These are phyloP conservation scores for Pistacia integerrima DNA, from an alignment of 345 rosid genomes.

Conservation along the genomic window DNA sequence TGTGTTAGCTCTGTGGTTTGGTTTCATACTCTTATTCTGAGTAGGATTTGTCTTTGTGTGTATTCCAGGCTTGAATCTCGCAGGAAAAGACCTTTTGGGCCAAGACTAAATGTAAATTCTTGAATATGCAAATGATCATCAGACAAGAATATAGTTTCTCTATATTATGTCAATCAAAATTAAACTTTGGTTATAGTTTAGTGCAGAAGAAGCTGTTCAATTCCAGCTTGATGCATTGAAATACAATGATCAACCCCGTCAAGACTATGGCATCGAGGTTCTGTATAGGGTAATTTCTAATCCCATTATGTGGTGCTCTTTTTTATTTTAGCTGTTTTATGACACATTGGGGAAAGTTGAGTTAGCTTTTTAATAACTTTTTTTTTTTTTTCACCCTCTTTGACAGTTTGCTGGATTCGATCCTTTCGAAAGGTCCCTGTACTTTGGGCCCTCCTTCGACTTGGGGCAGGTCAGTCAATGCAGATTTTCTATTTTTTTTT, in stretches of 20 bases:
- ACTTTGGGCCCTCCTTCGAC: conserved; percentile 93
- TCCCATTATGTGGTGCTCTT: not conserved
- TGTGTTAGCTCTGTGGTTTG: too few relatives aligned
- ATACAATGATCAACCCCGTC: conserved; percentile 81
- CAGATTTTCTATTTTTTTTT: not conserved
- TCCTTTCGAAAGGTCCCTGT: conserved; percentile 90
- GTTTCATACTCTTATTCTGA: too few relatives aligned
- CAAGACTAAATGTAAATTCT: conserved; percentile 68
- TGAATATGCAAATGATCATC: not conserved
- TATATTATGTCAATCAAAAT: conserved; percentile 18
- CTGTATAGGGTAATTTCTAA: conserved; percentile 72
- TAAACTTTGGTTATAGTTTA: conserved; percentile 56
- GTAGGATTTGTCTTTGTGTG: not conserved
- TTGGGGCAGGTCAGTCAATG: conserved; percentile 70
- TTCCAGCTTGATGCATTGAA: conserved; percentile 87
- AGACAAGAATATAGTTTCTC: conserved; percentile 5
- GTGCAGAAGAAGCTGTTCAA: conserved; percentile 84
- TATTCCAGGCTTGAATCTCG: conserved; percentile 81
- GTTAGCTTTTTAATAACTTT: not conserved
- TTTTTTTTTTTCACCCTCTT: conserved; percentile 15
- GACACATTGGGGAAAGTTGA: not conserved
- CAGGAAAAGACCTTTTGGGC: conserved; percentile 89
- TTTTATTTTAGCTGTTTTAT: not conserved
- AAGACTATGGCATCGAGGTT: conserved; percentile 88
- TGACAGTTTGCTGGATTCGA: conserved; percentile 95